Percentiles rank a stretch among this genome's conserved stretches.
phyloP scores from a whole-genome alignment of 768 basidiomycete genomes.

The Auriscalpium orientale region DNA sequence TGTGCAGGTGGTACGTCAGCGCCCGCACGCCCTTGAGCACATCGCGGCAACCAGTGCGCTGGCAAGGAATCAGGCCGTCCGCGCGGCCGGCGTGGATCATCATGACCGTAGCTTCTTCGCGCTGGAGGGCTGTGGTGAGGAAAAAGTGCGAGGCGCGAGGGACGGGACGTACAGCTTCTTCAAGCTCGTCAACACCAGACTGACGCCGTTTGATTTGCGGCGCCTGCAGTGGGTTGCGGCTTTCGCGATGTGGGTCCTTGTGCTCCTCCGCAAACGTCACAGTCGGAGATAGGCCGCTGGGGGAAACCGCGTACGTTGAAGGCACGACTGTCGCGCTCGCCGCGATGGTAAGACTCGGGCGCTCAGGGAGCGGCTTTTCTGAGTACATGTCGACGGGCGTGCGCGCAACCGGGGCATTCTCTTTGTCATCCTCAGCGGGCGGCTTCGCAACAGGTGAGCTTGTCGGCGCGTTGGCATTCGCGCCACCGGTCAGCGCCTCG shows the following conservation, averaged over 20 bases:
- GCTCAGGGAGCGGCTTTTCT: constrained; percentile 10
- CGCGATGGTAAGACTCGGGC: not conserved
- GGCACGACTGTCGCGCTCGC: not conserved
- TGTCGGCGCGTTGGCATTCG: too few species aligned
- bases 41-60: constrained; percentile 6
- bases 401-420: not conserved
- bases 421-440: not conserved
- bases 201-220: constrained; percentile 5
- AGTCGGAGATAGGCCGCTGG: not conserved
- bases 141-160: not conserved
- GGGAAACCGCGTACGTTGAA: not conserved
- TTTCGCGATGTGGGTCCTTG: not conserved
- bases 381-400: constrained; percentile 5
- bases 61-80: constrained; percentile 6
- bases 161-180: constrained; percentile 7
- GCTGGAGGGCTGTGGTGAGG: not conserved
- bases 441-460: not conserved
- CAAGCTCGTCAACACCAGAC: constrained; percentile 11
- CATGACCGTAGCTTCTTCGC: constrained; percentile 10
- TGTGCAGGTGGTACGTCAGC: constrained; percentile 14
- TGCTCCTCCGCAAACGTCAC: not conserved
- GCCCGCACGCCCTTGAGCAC: constrained; percentile 9
- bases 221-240: not conserved
- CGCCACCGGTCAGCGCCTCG: constrained; percentile 6
- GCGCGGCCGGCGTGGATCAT: constrained; percentile 7